These are phyloP conservation scores for Pelargonium myrrhifolium DNA, from an alignment of 441 rosid species.

Conservation along the genomic window DNA sequence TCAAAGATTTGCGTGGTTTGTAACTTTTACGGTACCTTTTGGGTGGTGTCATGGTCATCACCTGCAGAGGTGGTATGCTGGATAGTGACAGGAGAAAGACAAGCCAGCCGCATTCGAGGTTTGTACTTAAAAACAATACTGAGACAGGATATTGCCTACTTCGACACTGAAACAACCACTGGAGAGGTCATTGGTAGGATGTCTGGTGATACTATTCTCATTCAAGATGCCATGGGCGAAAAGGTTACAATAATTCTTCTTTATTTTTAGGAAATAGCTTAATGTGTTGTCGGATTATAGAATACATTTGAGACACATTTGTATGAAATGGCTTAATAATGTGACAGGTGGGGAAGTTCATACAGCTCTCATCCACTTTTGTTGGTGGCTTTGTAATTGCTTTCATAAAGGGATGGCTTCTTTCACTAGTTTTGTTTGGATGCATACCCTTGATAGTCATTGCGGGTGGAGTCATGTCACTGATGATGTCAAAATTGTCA, in stretches of 20 bases:
- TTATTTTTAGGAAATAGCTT: not conserved
- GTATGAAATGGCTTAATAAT: not conserved
- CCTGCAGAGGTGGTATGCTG: slow-evolving; percentile 67
- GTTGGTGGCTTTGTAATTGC: slow-evolving; percentile 59
- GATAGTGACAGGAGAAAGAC: slow-evolving; percentile 86
- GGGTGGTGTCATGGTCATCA: too few species aligned
- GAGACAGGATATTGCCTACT: slow-evolving; percentile 71
- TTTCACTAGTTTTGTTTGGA: slow-evolving; percentile 43
- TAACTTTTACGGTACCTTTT: too few species aligned
- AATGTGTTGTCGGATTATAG: too few species aligned
- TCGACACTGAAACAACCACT: slow-evolving; percentile 62
- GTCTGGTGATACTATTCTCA: slow-evolving; percentile 79
- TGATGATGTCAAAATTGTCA: slow-evolving; percentile 39
- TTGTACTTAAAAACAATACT: slow-evolving; percentile 60
- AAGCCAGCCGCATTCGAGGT: slow-evolving; percentile 53
- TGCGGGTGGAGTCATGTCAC: slow-evolving; percentile 44
- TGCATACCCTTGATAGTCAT: slow-evolving; percentile 46
- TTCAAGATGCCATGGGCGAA: slow-evolving; percentile 84
- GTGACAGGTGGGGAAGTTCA: slow-evolving; percentile 62
- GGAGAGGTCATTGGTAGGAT: slow-evolving; percentile 79
- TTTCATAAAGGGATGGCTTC: slow-evolving; percentile 47
- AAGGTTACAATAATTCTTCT: slow-evolving; percentile 36
- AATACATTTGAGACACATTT: not conserved
- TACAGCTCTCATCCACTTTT: slow-evolving; percentile 55
- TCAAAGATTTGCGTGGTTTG: too few species aligned